phyloP scores from a whole-genome alignment of 768 basidiomycete genomes.

The Leccinum obscurum region DNA sequence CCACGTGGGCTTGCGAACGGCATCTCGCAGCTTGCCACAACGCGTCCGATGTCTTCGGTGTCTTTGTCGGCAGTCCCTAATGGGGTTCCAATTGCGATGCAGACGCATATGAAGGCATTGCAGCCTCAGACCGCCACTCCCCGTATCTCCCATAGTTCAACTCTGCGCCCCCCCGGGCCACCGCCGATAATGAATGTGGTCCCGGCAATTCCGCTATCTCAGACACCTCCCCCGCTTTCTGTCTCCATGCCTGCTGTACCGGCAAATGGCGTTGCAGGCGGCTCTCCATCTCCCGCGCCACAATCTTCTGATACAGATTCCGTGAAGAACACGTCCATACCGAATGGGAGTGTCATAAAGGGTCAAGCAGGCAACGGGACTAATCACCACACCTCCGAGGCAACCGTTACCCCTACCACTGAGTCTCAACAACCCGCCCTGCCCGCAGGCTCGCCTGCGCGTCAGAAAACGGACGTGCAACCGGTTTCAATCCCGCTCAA shows the following conservation, averaged over 20 bases:
- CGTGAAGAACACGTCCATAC: constrained; percentile 17
- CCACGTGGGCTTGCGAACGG: constrained; percentile 27
- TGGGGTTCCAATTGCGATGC: constrained; percentile 58
- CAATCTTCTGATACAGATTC: constrained; percentile 46
- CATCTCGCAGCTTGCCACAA: constrained; percentile 23
- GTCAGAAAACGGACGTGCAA: constrained; percentile 50
- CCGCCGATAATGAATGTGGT: constrained; percentile 38
- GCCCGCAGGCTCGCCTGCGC: constrained; percentile 38
- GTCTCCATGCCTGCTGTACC: constrained; percentile 25
- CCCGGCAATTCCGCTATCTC: constrained; percentile 30
- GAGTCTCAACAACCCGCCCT: constrained; percentile 27
- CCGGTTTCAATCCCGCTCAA: constrained; percentile 41
- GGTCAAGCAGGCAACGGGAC: constrained; percentile 32
- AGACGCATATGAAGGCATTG: constrained; percentile 62
- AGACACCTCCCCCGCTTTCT: constrained; percentile 37
- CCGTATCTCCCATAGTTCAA: constrained; percentile 53
- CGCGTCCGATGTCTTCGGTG: constrained; percentile 23
- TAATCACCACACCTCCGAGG: constrained; percentile 26
- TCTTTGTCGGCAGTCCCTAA: constrained; percentile 34
- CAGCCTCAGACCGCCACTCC: constrained; percentile 50
- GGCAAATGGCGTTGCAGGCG: constrained; percentile 36
- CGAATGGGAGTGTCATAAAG: constrained; percentile 27
- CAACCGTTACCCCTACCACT: constrained; percentile 6
- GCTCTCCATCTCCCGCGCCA: constrained; percentile 35
- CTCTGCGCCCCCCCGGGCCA: constrained; percentile 33